These are phyloP conservation scores for Polyplosphaeria fusca DNA, from an alignment of 495 filamentous ascomycete genomes.

Conservation along the genomic window DNA sequence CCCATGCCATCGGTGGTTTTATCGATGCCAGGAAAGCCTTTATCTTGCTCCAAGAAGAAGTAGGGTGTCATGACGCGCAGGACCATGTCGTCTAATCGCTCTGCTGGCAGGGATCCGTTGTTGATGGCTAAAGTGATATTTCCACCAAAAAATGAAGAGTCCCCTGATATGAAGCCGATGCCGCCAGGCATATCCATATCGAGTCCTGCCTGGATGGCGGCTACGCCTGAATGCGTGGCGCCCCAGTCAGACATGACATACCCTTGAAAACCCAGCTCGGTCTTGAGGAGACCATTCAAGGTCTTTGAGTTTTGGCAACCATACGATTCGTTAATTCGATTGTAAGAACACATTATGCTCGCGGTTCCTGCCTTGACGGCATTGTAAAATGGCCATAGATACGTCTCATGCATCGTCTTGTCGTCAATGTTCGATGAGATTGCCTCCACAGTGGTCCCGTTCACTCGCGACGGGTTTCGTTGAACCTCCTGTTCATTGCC, in stretches of 20 bases:
- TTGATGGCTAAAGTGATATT: conserved; percentile 36
- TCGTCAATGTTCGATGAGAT: conserved; percentile 38
- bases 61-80: conserved; percentile 40
- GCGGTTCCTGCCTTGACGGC: conserved; percentile 36
- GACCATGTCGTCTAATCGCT: conserved; percentile 39
- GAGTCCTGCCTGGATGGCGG: conserved; percentile 32
- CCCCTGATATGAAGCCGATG: conserved; percentile 19
- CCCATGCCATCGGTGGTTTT: conserved; percentile 5
- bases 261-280: conserved; percentile 55
- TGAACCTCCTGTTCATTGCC: conserved; percentile 36
- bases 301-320: conserved; percentile 39
- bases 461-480: conserved; percentile 17
- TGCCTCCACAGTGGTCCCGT: conserved; percentile 15
- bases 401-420: conserved; percentile 41
- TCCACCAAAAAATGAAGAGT: conserved; percentile 34
- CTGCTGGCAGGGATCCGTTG: conserved; percentile 35
- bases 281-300: conserved; percentile 51
- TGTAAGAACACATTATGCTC: conserved; percentile 41
- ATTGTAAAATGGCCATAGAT: conserved; percentile 41
- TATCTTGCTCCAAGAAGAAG: conserved; percentile 36
- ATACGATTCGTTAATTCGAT: conserved; percentile 42
- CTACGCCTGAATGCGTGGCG: conserved; percentile 31
- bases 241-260: conserved; percentile 44
- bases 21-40: conserved; percentile 32
- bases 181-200: conserved; percentile 42